Base-by-base conservation (phyloP, 2,329 filamentous ascomycete species). In the Colletotrichum salicis region DNA sequence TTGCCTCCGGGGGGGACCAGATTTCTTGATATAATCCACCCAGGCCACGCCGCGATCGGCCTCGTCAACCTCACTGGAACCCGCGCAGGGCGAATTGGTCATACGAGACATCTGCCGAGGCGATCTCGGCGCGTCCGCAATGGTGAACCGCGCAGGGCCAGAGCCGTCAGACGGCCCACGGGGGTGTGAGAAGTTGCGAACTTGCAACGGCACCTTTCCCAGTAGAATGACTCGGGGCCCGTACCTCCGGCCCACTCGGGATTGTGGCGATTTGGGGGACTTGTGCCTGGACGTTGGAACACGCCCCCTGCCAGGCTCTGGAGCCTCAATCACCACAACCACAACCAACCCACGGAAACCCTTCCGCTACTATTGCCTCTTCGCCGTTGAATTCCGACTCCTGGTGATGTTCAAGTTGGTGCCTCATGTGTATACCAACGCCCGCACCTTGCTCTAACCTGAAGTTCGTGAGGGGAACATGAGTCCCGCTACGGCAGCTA, bases 1-100 rank as follows among this genome's bases (percentile, higher is more conserved):
- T 35, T 31, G 33, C 41, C 19, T 24, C 41, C 11, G 19, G n/a
- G 13, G 13, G 52, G 58, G 27, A 48, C 41, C 58, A 57, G 52
- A 62, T 64, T 63, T 68, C 66, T 51, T 69, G 65, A 71, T 71
- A 69, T 69, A 71, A 60, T 60, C 69, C 69, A 71, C 65, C 58
- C 35, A 6, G n/a, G 1, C 22, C 22, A 35, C 69, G 69, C 69
- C 69, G 69, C 27, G 54, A 71, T 71, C 69, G 69, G 69, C 69
- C 65, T 69, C 59, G 37, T 41, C 29, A 59, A 64, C 41, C 41
- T 48, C 41, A 48, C 56, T 67, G 45, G 63, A 41, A 61, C 67
- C 27, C 48, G 31, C 7, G 56, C 35, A 41, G 60, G 63, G 68
- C 68, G 57, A 70, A 35, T 29, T 45, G 61, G 66, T 69, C 69